Evolutionary conservation across 306 rosid species (phyloP).

Genomic region (Castanopsis chinensis): DNA sequence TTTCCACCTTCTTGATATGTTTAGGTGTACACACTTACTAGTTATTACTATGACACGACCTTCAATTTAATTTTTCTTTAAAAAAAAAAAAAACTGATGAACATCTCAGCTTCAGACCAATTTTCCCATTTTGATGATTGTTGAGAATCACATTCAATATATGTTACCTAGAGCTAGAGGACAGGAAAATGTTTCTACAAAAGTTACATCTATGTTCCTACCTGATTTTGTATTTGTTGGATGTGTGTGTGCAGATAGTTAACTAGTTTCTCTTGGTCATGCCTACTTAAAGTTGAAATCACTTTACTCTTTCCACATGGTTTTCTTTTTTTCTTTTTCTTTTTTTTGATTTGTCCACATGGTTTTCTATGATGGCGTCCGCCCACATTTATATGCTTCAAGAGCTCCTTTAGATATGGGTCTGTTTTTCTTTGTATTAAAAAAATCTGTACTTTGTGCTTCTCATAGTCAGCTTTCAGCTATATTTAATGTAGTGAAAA

Average conservation of each 20-base stretch:
- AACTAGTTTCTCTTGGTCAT: background rate
- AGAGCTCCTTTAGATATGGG: background rate
- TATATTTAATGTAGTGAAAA: background rate
- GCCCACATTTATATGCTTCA: constrained; percentile 13
- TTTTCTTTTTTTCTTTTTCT: background rate
- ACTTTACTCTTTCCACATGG: constrained; percentile 20
- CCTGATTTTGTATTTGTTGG: background rate
- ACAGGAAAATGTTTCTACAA: background rate
- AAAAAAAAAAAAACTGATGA: background rate
- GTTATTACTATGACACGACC: background rate
- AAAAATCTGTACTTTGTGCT: background rate
- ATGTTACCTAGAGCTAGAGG: background rate
- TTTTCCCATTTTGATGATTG: constrained; percentile 14
- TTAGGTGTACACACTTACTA: background rate
- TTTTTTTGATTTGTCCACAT: background rate
- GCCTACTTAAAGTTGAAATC: constrained; percentile 9
- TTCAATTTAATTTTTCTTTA: background rate
- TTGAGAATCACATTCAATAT: constrained; percentile 7
- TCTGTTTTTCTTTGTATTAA: background rate
- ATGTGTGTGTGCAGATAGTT: background rate
- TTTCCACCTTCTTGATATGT: background rate
- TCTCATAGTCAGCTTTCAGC: background rate
- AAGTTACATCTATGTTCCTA: background rate
- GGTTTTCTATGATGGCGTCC: constrained; percentile 26
- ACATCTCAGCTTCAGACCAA: constrained; percentile 14